A percentile compares a stretch with the other conserved stretches of the same genome.
Conservation (phyloP, 83 land plant genomes). For the Picea mariana region DNA sequence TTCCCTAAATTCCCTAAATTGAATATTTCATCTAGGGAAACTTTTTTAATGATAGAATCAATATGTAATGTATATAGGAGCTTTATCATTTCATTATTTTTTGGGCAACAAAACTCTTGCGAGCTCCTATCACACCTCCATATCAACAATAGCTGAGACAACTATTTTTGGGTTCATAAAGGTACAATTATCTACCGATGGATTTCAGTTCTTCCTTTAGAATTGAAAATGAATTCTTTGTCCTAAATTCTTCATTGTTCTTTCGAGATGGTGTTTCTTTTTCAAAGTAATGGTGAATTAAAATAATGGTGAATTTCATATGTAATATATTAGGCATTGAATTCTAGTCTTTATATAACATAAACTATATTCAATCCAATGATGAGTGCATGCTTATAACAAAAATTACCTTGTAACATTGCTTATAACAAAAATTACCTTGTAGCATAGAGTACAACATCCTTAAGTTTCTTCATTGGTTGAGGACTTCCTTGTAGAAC, state of each 20-base stretch:
- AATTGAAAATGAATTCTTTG: constrained; percentile 28
- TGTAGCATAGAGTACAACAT: constrained; percentile 33
- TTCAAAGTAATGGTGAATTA: not conserved
- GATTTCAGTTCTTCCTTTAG: constrained; percentile 28
- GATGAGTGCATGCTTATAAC: not conserved
- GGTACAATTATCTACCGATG: not conserved
- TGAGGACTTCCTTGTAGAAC: constrained; percentile 19
- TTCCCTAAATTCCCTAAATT: not conserved
- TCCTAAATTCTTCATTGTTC: constrained; percentile 23
- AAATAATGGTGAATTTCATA: too few relatives aligned
- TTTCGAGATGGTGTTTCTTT: constrained; percentile 38
- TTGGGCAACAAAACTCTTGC: constrained; percentile 39
- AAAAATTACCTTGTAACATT: constrained; percentile 30
- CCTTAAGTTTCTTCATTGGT: constrained; percentile 16
- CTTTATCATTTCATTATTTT: constrained; percentile 22
- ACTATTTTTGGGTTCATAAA: constrained; percentile 3
- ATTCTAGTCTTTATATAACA: not conserved
- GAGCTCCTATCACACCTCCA: constrained; percentile 51
- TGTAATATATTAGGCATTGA: not conserved
- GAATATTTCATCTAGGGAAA: not conserved
- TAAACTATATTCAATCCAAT: not conserved
- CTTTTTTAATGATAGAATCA: not conserved
- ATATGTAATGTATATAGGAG: not conserved
- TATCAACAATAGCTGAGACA: not conserved
- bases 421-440: constrained; percentile 14